Evolutionary conservation across 2,329 filamentous ascomycete species (phyloP).

Genomic region (Fusarium pseudocircinatum): DNA sequence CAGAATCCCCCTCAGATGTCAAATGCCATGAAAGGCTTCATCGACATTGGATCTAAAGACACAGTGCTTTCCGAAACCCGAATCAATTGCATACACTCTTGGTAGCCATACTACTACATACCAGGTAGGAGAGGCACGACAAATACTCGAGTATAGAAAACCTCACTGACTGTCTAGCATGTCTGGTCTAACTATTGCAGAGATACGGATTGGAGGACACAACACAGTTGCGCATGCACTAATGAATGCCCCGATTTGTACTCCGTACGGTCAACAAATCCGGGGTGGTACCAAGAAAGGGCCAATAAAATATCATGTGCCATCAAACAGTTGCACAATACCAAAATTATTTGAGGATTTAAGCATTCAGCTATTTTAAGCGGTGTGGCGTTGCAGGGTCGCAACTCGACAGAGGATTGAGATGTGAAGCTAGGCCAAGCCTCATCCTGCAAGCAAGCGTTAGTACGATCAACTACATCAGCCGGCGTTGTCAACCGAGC

Average conservation of each 20-base stretch:
- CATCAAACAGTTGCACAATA: not conserved
- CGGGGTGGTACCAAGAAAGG: not conserved
- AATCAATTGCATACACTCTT: not conserved
- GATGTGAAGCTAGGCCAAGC: conserved; percentile 27
- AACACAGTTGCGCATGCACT: not conserved
- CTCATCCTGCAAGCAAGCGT: conserved; percentile 28
- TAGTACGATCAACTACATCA: conserved; percentile 17
- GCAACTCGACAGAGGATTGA: conserved; percentile 6
- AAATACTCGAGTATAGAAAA: not conserved
- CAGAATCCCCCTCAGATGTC: too few species aligned
- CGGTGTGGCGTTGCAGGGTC: conserved; percentile 21
- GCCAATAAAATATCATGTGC: not conserved
- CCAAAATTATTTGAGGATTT: not conserved
- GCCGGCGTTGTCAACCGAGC: conserved; percentile 33
- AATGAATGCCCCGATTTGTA: not conserved
- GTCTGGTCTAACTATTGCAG: not conserved
- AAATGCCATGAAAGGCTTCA: not conserved
- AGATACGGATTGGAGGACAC: not conserved
- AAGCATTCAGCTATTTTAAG: conserved; percentile 17
- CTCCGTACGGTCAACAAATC: not conserved
- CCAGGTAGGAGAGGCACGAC: not conserved
- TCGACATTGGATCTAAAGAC: not conserved
- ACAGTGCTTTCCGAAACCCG: not conserved
- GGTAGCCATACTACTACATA: not conserved
- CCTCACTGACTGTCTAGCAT: not conserved